Conservation (phyloP, 495 filamentous ascomycete genomes). For the Aspergillus mulundensis region DNA sequence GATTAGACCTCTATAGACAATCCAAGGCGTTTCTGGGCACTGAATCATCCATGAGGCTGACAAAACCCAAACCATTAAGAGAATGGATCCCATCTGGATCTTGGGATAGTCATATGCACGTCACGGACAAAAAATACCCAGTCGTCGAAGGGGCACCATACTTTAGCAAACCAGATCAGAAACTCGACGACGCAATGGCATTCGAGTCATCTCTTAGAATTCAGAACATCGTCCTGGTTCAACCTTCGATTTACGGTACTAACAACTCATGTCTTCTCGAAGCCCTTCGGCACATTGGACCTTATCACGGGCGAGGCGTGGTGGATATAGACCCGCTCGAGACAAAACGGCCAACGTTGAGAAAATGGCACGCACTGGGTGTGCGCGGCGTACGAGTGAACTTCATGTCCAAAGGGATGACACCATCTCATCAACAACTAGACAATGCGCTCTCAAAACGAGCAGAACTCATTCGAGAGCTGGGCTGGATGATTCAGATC, state of each 20-base stretch:
- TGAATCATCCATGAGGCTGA: not conserved
- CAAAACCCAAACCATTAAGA: conserved; percentile 14
- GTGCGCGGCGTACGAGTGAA: conserved; percentile 51
- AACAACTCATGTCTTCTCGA: conserved; percentile 52
- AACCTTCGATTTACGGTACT: conserved; percentile 48
- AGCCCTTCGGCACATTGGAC: conserved; percentile 36
- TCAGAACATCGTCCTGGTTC: conserved; percentile 46
- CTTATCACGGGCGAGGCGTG: conserved; percentile 43
- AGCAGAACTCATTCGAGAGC: conserved; percentile 38
- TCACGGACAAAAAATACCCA: conserved; percentile 43
- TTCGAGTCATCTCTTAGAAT: conserved; percentile 40
- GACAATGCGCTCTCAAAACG: conserved; percentile 33
- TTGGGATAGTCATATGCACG: conserved; percentile 55
- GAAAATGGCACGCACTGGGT: conserved; percentile 44
- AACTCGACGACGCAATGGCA: conserved; percentile 33
- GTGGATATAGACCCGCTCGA: conserved; percentile 46
- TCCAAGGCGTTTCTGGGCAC: not conserved
- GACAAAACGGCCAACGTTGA: conserved; percentile 29
- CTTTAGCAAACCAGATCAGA: conserved; percentile 33
- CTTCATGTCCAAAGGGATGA: conserved; percentile 41
- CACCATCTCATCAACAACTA: conserved; percentile 32
- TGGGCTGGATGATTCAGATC: conserved; percentile 48
- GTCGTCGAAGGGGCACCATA: conserved; percentile 35
- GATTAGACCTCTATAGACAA: not conserved
- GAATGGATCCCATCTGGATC: conserved; percentile 31